Evolutionary conservation across 306 rosid genomes (phyloP), one percentile per base, ranked within the genome.

Genomic region (Rosa lucieae): DNA sequence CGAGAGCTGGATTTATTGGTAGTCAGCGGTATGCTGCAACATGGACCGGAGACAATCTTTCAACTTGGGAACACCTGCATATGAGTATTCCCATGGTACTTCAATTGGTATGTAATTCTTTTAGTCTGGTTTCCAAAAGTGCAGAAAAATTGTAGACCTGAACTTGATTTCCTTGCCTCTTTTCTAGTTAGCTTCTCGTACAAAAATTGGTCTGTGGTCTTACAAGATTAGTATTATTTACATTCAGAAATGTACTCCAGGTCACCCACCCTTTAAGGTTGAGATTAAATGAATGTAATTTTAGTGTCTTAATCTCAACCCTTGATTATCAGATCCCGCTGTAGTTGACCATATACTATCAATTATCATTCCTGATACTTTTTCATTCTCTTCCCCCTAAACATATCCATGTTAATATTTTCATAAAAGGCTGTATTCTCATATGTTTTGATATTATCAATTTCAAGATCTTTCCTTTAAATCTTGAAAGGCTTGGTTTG

Each of bases 1-100:
- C 98, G 12, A 89, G 98, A 85, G 97, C 97, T 85, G 98, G 97
- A 85, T 90, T 92, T 86, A 62, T 80, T 89, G 98, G 98, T 65
- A 92, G 94, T 88, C 98, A 94, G 87, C 89, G 93, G 88, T 88
- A 89, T 83, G 98, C 98, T 78, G 97, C 98, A 79, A 94, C 97
- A 18, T 92, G 97, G 97, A 94, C 97, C 0, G 98, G 97, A 21
- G 98, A 94, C 83, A 94, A 94, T 87, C 89, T 90, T 86, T 92
- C 98, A 48, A 92, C 78, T 79, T 94, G 97, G 98, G 98, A 92
- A 83, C 97, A 94, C 84, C 91, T 94, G 58, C 97, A 92, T 86
- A 94, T 94, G 98, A 94, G 98, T 85, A 85, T 94, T 90, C 87
- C 97, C 52, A 94, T 94, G 98, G 91, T 87, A 72, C 92, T 94